These are phyloP conservation scores for Auriscalpium microsporum DNA, from an alignment of 768 basidiomycete species.

Conservation along the genomic window DNA sequence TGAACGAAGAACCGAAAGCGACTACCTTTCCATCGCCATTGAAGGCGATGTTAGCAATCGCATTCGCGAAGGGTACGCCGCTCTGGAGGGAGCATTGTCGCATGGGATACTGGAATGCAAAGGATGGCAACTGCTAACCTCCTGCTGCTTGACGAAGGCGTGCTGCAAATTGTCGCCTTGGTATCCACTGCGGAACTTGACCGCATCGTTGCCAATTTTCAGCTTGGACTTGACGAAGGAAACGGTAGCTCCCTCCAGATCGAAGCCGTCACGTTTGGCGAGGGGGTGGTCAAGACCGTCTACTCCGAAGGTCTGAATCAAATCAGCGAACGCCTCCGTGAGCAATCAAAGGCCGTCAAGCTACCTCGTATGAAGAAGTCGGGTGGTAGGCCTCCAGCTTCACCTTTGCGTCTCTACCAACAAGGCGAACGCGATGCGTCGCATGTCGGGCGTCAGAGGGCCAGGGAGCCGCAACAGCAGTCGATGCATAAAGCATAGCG, in stretches of 20 bases:
- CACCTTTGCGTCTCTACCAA: slow-evolving; percentile 10
- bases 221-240: slow-evolving; percentile 19
- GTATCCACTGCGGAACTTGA: slow-evolving; percentile 13
- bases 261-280: slow-evolving; percentile 14
- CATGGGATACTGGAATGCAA: neutral
- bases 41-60: slow-evolving; percentile 39
- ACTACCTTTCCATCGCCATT: slow-evolving; percentile 31
- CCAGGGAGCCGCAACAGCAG: too few relatives aligned
- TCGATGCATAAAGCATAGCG: too few relatives aligned
- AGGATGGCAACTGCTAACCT: slow-evolving; percentile 1
- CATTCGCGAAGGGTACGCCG: slow-evolving; percentile 28
- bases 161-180: slow-evolving; percentile 10
- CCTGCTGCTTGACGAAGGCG: slow-evolving; percentile 17
- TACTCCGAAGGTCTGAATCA: slow-evolving; percentile 17
- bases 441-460: neutral
- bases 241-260: slow-evolving; percentile 15
- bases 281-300: slow-evolving; percentile 17
- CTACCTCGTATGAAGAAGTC: slow-evolving; percentile 19
- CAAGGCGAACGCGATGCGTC: slow-evolving; percentile 16
- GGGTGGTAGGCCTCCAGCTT: slow-evolving; percentile 20
- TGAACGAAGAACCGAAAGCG: slow-evolving; percentile 39
- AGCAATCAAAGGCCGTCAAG: neutral
- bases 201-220: slow-evolving; percentile 7
- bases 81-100: slow-evolving; percentile 13
- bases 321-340: neutral